A percentile compares a stretch with the other conserved stretches of the same genome.
Evolutionary conservation across 345 rosid species (phyloP).

Genomic region (Euclidium syriacum): DNA sequence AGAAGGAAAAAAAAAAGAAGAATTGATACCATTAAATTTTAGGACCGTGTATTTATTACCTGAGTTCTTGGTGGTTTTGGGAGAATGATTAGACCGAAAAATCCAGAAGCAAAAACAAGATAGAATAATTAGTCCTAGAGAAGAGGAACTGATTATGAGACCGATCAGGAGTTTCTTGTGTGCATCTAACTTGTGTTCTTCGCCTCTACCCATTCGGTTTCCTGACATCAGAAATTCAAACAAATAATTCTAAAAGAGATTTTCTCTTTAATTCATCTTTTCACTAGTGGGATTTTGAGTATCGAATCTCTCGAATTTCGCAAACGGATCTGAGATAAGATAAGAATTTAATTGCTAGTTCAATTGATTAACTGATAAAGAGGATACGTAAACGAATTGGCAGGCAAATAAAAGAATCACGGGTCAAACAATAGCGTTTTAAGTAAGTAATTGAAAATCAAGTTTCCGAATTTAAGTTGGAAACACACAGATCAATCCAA

Average conservation of each 20-base stretch:
- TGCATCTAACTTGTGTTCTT: constrained; percentile 42
- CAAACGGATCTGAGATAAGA: background rate
- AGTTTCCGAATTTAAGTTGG: background rate
- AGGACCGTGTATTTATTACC: constrained; percentile 32
- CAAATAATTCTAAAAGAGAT: background rate
- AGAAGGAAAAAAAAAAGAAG: background rate
- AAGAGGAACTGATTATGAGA: constrained; percentile 51
- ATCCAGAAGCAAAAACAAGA: constrained; percentile 16
- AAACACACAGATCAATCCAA: constrained; percentile 1
- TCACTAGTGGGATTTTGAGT: background rate
- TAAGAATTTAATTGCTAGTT: background rate
- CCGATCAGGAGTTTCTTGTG: constrained; percentile 44
- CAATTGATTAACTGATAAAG: background rate
- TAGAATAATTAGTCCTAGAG: constrained; percentile 27
- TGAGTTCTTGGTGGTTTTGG: constrained; percentile 38
- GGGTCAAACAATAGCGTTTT: background rate
- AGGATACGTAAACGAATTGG: constrained; percentile 15
- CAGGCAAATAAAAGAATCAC: background rate
- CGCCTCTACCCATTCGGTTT: constrained; percentile 33
- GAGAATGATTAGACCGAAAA: constrained; percentile 30
- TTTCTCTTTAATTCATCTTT: too few species aligned
- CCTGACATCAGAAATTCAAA: constrained; percentile 40
- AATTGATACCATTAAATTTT: background rate
- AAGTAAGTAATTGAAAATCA: background rate
- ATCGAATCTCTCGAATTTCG: background rate